Evolutionary conservation across 176 grass and related monocot species (phyloP).

Genomic region (Juncus inflexus): DNA sequence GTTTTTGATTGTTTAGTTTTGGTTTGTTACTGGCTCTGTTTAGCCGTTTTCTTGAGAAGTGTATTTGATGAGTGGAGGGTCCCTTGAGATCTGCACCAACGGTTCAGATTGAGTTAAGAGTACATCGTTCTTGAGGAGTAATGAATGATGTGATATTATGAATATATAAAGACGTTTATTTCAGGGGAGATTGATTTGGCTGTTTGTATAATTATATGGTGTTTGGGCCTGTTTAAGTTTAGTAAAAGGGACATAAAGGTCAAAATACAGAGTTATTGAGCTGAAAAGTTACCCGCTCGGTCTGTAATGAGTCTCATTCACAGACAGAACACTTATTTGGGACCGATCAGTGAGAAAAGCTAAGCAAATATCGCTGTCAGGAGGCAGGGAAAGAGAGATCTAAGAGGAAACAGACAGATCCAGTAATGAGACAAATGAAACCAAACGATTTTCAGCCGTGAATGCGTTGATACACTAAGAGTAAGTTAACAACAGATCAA

Average conservation of each 20-base stretch:
- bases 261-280: no score
- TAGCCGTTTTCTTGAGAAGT: conserved; percentile 27
- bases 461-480: background rate
- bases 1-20: background rate
- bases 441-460: conserved; percentile 15
- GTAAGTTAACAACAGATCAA: conserved; percentile 10
- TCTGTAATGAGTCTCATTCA: background rate
- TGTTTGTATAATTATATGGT: no score
- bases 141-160: no score
- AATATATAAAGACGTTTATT: no score
- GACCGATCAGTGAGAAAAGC: conserved; percentile 19
- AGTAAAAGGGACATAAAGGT: no score
- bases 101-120: conserved; percentile 20
- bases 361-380: conserved; percentile 19
- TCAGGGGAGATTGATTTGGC: no score
- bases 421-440: conserved; percentile 12
- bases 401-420: conserved; percentile 22
- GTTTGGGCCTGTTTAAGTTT: no score
- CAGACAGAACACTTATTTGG: background rate
- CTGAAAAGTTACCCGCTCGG: conserved; percentile 1
- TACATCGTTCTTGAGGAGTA: no score
- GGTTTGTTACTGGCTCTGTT: conserved; percentile 3
- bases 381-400: conserved; percentile 19
- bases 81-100: conserved; percentile 28
- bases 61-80: conserved; percentile 23